Conservation (phyloP, 495 filamentous ascomycete genomes). For the Penicillium odoratum region DNA sequence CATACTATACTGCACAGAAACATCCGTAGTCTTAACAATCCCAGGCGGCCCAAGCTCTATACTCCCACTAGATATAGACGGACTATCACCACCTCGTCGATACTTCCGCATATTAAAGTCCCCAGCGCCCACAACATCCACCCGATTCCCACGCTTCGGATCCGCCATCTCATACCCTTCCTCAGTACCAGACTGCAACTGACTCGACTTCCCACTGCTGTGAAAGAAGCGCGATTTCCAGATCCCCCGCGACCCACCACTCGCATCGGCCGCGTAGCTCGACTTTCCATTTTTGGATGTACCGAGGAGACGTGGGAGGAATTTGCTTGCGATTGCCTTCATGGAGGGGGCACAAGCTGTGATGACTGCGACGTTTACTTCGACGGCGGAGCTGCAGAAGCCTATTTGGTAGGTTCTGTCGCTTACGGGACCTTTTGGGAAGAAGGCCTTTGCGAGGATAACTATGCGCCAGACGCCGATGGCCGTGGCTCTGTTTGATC, state of each 20-base stretch:
- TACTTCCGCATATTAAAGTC: conserved; percentile 31
- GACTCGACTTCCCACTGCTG: conserved; percentile 9
- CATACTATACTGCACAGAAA: conserved; percentile 23
- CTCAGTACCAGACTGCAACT: conserved; percentile 10
- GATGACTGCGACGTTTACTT: conserved; percentile 56
- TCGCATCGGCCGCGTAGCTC: neutral
- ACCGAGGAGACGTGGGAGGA: conserved; percentile 22
- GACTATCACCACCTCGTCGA: conserved; percentile 18
- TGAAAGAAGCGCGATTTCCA: conserved; percentile 14
- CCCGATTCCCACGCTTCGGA: conserved; percentile 10
- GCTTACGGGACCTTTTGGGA: conserved; percentile 3
- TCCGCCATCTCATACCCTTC: conserved; percentile 24
- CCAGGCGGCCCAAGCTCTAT: conserved; percentile 13
- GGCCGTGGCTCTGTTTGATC: conserved; percentile 47
- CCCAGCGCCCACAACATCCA: conserved; percentile 7
- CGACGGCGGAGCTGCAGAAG: conserved; percentile 52
- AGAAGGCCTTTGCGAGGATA: conserved; percentile 26
- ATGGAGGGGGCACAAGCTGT: conserved; percentile 44
- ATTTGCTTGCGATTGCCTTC: conserved; percentile 25
- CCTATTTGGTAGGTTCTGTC: conserved; percentile 43
- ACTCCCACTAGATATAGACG: conserved; percentile 21
- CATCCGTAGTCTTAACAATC: conserved; percentile 29
- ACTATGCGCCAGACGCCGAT: conserved; percentile 38
- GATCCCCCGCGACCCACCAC: neutral
- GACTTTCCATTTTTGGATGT: conserved; percentile 15